phyloP scores from a whole-genome alignment of 1,139 yeast genomes.

The Candida dubliniensis region DNA sequence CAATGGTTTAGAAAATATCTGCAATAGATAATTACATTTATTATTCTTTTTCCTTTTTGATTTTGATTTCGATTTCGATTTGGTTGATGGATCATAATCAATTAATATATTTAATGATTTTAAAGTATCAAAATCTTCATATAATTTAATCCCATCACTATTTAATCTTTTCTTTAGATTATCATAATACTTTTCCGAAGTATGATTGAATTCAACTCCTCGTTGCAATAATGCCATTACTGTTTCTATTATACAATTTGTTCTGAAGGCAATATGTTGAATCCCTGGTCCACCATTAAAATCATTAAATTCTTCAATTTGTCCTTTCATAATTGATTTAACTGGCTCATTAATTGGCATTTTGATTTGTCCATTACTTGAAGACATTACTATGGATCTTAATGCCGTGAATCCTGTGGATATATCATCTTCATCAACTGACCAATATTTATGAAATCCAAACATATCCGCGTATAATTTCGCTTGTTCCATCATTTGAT shows the following conservation, averaged over 20 bases:
- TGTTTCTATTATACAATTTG: constrained; percentile 58
- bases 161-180: constrained; percentile 45
- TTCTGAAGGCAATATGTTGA: constrained; percentile 74
- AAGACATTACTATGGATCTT: constrained; percentile 74
- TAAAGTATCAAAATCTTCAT: constrained; percentile 48
- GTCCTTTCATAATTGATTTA: constrained; percentile 61
- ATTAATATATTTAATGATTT: constrained; percentile 56
- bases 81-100: constrained; percentile 63
- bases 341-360: constrained; percentile 90
- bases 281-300: constrained; percentile 79
- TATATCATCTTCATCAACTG: constrained; percentile 77
- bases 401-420: constrained; percentile 68
- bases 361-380: constrained; percentile 62
- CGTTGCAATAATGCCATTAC: constrained; percentile 53
- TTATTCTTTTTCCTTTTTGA: constrained; percentile 23
- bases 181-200: constrained; percentile 57
- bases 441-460: constrained; percentile 80
- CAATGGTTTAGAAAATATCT: constrained; percentile 74
- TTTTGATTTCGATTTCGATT: too few species aligned
- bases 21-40: constrained; percentile 64
- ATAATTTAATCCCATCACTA: constrained; percentile 32
- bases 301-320: constrained; percentile 78
- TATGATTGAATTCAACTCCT: constrained; percentile 70
- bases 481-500: constrained; percentile 60
- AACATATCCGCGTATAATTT: constrained; percentile 57